Evolutionary conservation across 306 rosid species (phyloP), one percentile per base, ranked within the genome.

Genomic region (Vigna reflexopilosa): DNA sequence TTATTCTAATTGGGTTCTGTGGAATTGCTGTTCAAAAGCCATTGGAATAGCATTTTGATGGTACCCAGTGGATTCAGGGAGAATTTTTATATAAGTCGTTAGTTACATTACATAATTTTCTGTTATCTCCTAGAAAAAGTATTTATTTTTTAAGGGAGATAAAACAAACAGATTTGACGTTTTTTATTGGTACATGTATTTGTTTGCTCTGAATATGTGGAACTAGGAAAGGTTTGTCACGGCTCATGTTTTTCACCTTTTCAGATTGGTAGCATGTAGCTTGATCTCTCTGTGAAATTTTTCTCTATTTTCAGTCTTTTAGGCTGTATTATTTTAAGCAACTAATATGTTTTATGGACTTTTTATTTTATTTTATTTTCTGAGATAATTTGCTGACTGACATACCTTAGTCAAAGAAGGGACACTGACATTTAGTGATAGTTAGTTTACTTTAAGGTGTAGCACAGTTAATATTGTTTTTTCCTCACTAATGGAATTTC

Each of bases 401-500:
- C 16, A 28, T 28, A 45, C 70, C 32, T 26, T 70, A 15, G 52
- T 62, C n/a, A 16, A 62, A 42, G 70, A 72, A 69, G 14, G 32
- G 52, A 12, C 52, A 34, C 12, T 69, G 45, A 34, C 28, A 12
- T 54, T 67, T 69, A 61, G 68, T 17, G 22, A 6, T 48, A 66
- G 51, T 15, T 65, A 42, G 54, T 45, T 45, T 26, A 40, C 32
- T 49, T 26, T n/a, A 49, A 45, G 58, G 62, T 30, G 32, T 50
- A 70, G 6, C 52, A 36, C 65, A 12, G 66, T 49, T 58, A 51
- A 65, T 32, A n/a, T 38, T 19, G 45, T 54, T 54, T 12, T 48
- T 73, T 81, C 15, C 55, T 78, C 75, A 15, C 32, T 38, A 59
- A 50, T 78, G 24, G 15, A 52, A 40, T 50, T 83, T 20, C 45